Percentiles rank a stretch among this genome's conserved stretches.
phyloP scores from a whole-genome alignment of 2,329 filamentous ascomycete genomes.

The Sporothrix pseudoabietina region DNA sequence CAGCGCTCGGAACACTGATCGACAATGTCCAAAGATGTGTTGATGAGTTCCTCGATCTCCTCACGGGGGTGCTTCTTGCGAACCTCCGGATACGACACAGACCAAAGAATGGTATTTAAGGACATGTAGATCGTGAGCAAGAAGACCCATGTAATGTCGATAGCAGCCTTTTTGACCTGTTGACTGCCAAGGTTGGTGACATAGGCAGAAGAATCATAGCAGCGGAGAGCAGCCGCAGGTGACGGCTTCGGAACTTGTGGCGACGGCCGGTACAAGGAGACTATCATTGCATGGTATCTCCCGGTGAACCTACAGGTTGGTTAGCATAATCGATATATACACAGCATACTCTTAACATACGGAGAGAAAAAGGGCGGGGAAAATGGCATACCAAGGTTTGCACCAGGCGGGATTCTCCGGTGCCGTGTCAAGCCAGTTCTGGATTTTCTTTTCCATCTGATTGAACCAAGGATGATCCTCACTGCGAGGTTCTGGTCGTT shows the following conservation, averaged over 20 bases:
- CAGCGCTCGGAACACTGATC: constrained; percentile 80
- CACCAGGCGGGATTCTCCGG: constrained; percentile 73
- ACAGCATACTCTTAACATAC: neutral
- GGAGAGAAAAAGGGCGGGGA: too few relatives aligned
- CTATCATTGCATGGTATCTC: constrained; percentile 82
- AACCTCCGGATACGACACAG: constrained; percentile 82
- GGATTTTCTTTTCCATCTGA: constrained; percentile 75
- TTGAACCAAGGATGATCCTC: constrained; percentile 87
- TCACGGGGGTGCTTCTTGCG: constrained; percentile 71
- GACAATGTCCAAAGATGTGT: constrained; percentile 75
- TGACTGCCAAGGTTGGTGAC: constrained; percentile 80
- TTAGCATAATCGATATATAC: constrained; percentile 21
- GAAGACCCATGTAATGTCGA: constrained; percentile 94
- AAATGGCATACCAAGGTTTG: constrained; percentile 69
- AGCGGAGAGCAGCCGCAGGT: constrained; percentile 72
- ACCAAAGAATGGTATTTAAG: constrained; percentile 89
- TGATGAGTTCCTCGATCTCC: constrained; percentile 74
- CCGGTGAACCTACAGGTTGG: constrained; percentile 58
- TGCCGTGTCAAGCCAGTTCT: constrained; percentile 75
- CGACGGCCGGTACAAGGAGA: constrained; percentile 85
- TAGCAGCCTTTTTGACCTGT: constrained; percentile 72
- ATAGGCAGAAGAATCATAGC: constrained; percentile 78
- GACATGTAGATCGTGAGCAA: constrained; percentile 87
- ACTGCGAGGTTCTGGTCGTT: constrained; percentile 71
- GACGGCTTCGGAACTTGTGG: constrained; percentile 90